Conservation (phyloP, 192 early-diverging fungal species). For the Diversispora eburnea region DNA sequence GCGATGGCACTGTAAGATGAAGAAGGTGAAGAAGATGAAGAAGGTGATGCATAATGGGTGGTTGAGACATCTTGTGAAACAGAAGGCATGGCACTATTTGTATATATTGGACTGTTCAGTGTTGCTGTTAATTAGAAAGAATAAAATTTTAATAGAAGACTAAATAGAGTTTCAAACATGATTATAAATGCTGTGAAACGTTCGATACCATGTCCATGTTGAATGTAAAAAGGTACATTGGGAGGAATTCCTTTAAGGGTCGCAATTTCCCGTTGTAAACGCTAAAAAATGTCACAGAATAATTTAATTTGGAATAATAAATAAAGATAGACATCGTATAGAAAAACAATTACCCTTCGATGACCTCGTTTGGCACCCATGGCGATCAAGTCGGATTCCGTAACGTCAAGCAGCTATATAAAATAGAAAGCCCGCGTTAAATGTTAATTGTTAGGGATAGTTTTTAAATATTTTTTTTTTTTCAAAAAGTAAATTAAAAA, state of each 20-base stretch:
- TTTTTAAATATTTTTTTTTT: background rate
- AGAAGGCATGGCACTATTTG: no score
- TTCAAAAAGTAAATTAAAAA: background rate
- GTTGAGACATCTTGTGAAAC: no score
- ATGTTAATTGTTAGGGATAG: background rate
- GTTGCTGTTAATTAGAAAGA: no score
- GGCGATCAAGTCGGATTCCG: slow-evolving; percentile 36
- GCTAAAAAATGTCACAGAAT: slow-evolving; percentile 17
- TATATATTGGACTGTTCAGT: no score
- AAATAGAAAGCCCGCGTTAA: slow-evolving; percentile 11
- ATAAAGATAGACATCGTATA: background rate
- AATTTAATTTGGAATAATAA: no score
- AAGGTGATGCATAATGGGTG: no score
- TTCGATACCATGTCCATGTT: background rate
- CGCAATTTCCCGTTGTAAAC: slow-evolving; percentile 39
- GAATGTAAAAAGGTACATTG: slow-evolving; percentile 28
- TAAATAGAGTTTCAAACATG: no score
- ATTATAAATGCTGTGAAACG: no score
- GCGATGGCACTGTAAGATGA: no score
- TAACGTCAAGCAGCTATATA: slow-evolving; percentile 38
- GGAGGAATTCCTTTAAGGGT: slow-evolving; percentile 34
- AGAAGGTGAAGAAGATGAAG: no score
- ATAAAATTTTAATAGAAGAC: no score
- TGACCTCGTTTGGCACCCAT: slow-evolving; percentile 40
- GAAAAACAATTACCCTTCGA: slow-evolving; percentile 38